Percentiles rank a stretch among this genome's conserved stretches.
These are phyloP conservation scores for Populus ilicifolia DNA, from an alignment of 345 rosid genomes.

Conservation along the genomic window DNA sequence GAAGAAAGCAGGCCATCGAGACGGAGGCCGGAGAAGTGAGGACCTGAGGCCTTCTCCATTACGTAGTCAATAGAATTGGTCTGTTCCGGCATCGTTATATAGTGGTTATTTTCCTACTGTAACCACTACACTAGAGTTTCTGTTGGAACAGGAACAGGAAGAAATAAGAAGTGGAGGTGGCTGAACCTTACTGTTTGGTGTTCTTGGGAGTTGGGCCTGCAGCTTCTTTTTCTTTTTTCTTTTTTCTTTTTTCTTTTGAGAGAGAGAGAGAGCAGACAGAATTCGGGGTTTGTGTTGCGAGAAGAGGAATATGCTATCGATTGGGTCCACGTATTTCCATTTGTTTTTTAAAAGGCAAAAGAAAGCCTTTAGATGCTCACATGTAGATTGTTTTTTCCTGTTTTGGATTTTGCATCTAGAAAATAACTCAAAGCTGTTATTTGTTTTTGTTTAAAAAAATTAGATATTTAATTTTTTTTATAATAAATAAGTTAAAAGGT, in stretches of 20 bases:
- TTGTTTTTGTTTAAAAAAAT: no score
- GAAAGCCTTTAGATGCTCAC: no score
- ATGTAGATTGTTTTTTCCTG: no score
- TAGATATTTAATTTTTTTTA: no score
- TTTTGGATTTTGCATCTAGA: no score
- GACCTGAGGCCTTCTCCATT: slow-evolving; percentile 97
- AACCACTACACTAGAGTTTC: background rate
- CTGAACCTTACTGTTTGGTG: background rate
- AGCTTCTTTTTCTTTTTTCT: background rate
- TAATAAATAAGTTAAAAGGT: no score
- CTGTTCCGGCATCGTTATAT: slow-evolving; percentile 48
- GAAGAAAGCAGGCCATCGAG: slow-evolving; percentile 66
- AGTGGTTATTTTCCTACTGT: background rate
- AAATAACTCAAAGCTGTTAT: no score
- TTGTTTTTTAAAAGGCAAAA: background rate
- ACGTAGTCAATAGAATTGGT: slow-evolving; percentile 62
- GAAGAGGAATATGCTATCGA: background rate
- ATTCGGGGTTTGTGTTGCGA: background rate
- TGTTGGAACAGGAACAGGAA: background rate
- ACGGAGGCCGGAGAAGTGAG: slow-evolving; percentile 98
- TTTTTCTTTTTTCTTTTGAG: no score
- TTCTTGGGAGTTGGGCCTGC: background rate
- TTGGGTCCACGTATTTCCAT: background rate
- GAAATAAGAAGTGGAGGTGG: background rate
- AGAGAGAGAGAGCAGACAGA: background rate